Evolutionary conservation across 108 stramenopile species (phyloP).

Genomic region (Poteriospumella lacustris): DNA sequence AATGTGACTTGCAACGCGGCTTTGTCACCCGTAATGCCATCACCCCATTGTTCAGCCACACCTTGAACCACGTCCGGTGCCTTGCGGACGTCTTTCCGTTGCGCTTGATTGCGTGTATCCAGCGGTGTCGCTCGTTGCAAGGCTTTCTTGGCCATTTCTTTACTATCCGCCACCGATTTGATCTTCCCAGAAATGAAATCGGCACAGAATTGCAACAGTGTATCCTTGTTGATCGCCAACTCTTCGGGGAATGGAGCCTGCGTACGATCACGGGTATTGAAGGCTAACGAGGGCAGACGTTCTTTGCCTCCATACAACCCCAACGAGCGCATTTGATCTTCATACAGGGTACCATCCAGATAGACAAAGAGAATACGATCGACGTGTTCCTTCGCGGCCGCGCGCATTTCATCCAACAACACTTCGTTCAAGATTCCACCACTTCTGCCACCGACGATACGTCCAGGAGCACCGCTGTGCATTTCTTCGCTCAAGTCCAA

Average conservation of each 20-base stretch:
- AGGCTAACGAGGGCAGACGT: constrained; percentile 39
- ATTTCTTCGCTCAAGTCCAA: constrained; percentile 41
- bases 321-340: constrained; percentile 43
- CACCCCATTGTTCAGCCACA: constrained; percentile 43
- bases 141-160: constrained; percentile 2
- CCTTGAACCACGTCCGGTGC: constrained; percentile 31
- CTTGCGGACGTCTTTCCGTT: constrained; percentile 14
- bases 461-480: not conserved
- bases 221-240: constrained; percentile 43
- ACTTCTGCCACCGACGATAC: constrained; percentile 18
- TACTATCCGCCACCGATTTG: constrained; percentile 15
- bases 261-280: constrained; percentile 42
- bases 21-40: constrained; percentile 24
- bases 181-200: constrained; percentile 43
- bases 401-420: constrained; percentile 33
- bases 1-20: constrained; percentile 36
- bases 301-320: constrained; percentile 42
- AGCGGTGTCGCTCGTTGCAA: constrained; percentile 2
- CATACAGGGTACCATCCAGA: constrained; percentile 34
- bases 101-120: not conserved
- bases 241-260: constrained; percentile 45
- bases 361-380: constrained; percentile 42
- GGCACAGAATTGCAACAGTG: constrained; percentile 38
- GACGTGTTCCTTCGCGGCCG: constrained; percentile 37
- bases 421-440: constrained; percentile 39